Percentiles rank a stretch among this genome's conserved stretches.
Evolutionary conservation across 495 filamentous ascomycete species (phyloP).

Genomic region (Penicillium subrubescens): DNA sequence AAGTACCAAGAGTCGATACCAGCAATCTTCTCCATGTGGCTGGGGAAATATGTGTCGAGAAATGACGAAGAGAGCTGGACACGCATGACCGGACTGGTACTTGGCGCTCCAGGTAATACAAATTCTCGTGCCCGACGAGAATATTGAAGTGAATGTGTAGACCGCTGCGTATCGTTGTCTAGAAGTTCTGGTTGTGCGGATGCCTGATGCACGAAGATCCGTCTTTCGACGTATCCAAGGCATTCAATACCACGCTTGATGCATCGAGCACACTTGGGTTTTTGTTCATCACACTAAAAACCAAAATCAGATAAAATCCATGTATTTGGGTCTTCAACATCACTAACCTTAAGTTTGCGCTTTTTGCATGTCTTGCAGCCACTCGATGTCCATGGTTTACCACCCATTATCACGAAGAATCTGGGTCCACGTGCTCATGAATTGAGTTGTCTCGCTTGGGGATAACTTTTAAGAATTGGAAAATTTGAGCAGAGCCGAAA

Average conservation of each 20-base stretch:
- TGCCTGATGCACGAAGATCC: background rate
- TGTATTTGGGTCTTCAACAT: background rate
- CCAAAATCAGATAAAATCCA: background rate
- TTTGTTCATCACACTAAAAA: background rate
- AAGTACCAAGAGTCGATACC: background rate
- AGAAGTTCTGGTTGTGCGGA: background rate
- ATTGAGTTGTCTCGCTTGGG: background rate
- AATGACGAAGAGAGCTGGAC: background rate
- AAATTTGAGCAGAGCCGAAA: background rate
- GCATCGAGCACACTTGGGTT: background rate
- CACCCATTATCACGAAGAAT: background rate
- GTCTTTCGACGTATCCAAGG: background rate
- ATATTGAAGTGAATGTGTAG: background rate
- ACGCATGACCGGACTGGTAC: background rate
- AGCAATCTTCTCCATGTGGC: background rate
- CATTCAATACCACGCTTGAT: background rate
- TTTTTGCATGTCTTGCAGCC: background rate
- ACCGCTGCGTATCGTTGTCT: background rate
- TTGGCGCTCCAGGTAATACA: background rate
- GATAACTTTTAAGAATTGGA: background rate
- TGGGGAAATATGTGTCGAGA: background rate
- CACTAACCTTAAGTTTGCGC: background rate
- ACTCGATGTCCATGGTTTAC: background rate
- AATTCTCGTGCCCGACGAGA: background rate
- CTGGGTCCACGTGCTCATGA: background rate